These are phyloP conservation scores for Termitomyces sp. DNA, from an alignment of 768 basidiomycete species.

Conservation along the genomic window DNA sequence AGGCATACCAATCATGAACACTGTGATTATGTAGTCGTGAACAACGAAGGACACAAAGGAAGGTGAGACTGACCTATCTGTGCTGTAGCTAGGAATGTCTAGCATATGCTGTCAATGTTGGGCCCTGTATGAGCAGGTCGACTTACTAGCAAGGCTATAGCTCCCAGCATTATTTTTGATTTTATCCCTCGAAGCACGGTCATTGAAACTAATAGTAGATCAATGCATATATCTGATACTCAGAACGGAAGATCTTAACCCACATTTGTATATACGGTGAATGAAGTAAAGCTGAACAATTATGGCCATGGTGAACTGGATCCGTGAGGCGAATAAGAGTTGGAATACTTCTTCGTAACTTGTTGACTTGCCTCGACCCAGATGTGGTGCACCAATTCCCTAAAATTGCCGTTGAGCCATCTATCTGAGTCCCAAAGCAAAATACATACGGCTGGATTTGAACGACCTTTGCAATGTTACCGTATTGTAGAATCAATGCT, in stretches of 20 bases:
- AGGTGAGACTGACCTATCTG: not conserved
- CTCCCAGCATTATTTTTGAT: not conserved
- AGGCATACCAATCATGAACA: not conserved
- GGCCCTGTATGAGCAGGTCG: not conserved
- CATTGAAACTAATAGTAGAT: not conserved
- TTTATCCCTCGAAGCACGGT: not conserved
- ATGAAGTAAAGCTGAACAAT: conserved; percentile 2
- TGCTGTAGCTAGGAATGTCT: not conserved
- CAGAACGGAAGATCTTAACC: not conserved
- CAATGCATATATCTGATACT: not conserved
- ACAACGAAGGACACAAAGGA: not conserved
- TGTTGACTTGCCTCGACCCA: not conserved
- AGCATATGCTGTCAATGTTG: not conserved
- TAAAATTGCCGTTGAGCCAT: not conserved
- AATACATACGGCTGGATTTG: not conserved
- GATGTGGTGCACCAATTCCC: not conserved
- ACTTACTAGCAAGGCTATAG: not conserved
- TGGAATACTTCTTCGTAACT: not conserved
- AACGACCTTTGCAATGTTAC: not conserved
- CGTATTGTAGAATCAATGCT: not conserved
- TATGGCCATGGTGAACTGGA: not conserved
- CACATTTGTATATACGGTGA: conserved; percentile 1
- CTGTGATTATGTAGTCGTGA: not conserved
- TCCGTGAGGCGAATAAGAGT: not conserved
- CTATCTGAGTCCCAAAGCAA: not conserved